Percentiles rank a stretch among this genome's conserved stretches.
These are phyloP conservation scores for Durusdinium trenchii DNA, from an alignment of 73 alveolate species.

Conservation along the genomic window DNA sequence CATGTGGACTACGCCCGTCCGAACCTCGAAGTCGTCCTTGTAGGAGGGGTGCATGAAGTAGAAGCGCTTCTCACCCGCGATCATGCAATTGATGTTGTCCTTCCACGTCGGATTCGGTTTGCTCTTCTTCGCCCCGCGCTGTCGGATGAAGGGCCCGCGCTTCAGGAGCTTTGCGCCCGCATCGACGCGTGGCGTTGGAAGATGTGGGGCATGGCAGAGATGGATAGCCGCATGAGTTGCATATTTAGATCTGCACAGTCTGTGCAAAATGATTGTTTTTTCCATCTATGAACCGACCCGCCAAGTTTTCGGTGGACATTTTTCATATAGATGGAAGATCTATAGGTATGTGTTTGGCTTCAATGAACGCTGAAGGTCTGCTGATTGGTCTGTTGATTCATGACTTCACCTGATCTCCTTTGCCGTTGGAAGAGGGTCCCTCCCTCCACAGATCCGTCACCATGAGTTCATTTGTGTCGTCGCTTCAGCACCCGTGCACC, in stretches of 20 bases:
- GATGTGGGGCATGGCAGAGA: neutral
- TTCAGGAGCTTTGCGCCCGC: neutral
- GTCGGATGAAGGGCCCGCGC: too few relatives aligned
- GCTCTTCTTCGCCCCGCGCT: too few relatives aligned
- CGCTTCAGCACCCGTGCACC: neutral
- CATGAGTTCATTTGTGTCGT: neutral
- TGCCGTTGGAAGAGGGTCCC: neutral
- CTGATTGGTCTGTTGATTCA: too few relatives aligned
- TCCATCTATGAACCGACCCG: too few relatives aligned
- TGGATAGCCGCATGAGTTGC: too few relatives aligned
- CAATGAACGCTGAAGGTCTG: too few relatives aligned
- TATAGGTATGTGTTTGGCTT: too few relatives aligned
- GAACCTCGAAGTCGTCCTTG: constrained; percentile 86
- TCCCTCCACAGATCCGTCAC: neutral
- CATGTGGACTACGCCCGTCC: too few relatives aligned
- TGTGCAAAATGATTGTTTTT: too few relatives aligned
- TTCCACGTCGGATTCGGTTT: neutral
- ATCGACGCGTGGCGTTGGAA: neutral
- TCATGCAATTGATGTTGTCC: constrained; percentile 96
- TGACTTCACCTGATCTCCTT: neutral
- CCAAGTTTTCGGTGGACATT: too few relatives aligned
- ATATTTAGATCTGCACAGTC: too few relatives aligned
- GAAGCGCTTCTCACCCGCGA: constrained; percentile 88
- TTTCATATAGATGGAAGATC: too few relatives aligned
- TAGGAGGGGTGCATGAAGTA: constrained; percentile 92